phyloP scores from a whole-genome alignment of 352 stramenopile genomes.

The Albugo laibachii region DNA sequence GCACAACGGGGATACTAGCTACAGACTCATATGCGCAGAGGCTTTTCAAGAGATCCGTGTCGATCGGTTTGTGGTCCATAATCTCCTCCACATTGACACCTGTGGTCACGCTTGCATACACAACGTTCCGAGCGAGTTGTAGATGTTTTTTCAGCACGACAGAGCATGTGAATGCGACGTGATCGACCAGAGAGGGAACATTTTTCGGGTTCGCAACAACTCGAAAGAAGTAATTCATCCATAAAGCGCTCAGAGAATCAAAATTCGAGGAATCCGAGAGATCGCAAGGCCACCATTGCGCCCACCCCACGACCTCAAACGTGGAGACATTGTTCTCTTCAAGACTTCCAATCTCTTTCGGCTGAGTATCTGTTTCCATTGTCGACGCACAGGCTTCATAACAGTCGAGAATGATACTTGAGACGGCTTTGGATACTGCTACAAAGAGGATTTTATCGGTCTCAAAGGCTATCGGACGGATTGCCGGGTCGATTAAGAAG shows the following conservation, averaged over 20 bases:
- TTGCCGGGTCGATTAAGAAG: conserved; percentile 31
- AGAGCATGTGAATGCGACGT: conserved; percentile 47
- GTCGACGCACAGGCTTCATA: conserved; percentile 33
- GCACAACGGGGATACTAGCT: conserved; percentile 50
- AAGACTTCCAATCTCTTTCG: too few species aligned
- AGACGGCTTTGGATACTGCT: conserved; percentile 29
- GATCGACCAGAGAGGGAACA: conserved; percentile 40
- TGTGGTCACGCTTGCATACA: conserved; percentile 23
- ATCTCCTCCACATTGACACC: conserved; percentile 2
- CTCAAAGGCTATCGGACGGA: conserved; percentile 26
- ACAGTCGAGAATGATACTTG: conserved; percentile 50
- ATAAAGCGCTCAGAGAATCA: conserved; percentile 19
- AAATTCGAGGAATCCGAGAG: neutral
- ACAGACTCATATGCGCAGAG: conserved; percentile 35
- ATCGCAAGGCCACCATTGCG: conserved; percentile 48
- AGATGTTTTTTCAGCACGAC: conserved; percentile 66
- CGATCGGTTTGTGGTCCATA: conserved; percentile 16
- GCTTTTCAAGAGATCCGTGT: conserved; percentile 34
- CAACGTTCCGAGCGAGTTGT: conserved; percentile 39
- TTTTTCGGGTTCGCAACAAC: conserved; percentile 42
- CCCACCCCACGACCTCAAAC: too few species aligned
- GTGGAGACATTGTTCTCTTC: too few species aligned
- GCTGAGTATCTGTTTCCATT: conserved; percentile 1
- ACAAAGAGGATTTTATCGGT: conserved; percentile 21
- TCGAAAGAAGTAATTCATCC: conserved; percentile 52